Evolutionary conservation across 2,329 filamentous ascomycete genomes (phyloP).

Genomic region (Lecanoromycetidae sp.): DNA sequence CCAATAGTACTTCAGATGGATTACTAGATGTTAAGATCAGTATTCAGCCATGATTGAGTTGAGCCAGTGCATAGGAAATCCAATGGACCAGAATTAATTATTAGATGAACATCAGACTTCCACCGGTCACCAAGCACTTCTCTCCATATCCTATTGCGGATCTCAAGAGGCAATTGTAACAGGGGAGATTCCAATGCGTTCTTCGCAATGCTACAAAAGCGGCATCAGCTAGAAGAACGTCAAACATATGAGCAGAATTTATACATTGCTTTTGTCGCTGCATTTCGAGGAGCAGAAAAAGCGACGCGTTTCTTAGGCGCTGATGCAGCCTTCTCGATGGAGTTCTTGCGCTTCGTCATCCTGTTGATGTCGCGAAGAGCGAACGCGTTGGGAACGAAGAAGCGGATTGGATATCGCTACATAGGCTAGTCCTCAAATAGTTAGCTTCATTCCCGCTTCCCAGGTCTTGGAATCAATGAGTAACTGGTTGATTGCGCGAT

Average conservation of each 20-base stretch:
- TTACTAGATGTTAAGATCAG: too few species aligned
- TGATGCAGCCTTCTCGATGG: not conserved
- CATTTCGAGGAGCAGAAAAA: not conserved
- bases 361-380: too few species aligned
- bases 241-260: not conserved
- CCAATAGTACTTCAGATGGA: conserved; percentile 2
- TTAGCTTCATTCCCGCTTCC: too few species aligned
- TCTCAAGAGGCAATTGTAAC: not conserved
- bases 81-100: too few species aligned
- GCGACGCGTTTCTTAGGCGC: conserved; percentile 1
- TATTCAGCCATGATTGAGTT: too few species aligned
- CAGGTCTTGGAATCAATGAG: too few species aligned
- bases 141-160: conserved; percentile 2
- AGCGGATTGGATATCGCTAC: too few species aligned
- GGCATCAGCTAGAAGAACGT: not conserved
- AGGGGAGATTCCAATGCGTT: conserved; percentile 1
- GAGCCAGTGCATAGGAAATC: too few species aligned
- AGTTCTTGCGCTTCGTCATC: not conserved
- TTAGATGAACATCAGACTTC: too few species aligned
- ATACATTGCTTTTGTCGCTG: conserved; percentile 4
- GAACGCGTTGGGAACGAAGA: too few species aligned
- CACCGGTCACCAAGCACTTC: not conserved
- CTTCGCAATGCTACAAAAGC: not conserved
- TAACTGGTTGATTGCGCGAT: too few species aligned
- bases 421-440: too few species aligned